Base-by-base conservation (phyloP, 495 filamentous ascomycete genomes). In the Penicillium paxilli region DNA sequence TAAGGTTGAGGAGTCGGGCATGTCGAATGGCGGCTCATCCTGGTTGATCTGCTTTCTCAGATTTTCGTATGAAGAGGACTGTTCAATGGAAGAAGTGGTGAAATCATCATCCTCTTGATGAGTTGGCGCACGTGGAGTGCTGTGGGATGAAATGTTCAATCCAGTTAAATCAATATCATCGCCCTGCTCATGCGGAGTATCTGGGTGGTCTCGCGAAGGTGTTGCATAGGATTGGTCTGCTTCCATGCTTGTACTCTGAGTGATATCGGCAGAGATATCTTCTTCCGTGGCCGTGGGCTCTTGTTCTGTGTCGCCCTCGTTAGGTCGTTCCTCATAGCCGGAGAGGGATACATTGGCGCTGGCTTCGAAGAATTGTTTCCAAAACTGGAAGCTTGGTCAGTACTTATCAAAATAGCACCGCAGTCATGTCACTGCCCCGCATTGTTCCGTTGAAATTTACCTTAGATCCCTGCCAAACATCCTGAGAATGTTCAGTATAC, bases 291-390 rank as follows among this genome's bases (percentile, higher is more conserved):
- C 68, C 12, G 76, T 77, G 21, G 80, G 75, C 25, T 83, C 80
- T 23, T 81, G 76, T 6, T 68, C 65, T 0, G 65, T 77, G 24
- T 70, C 67, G 21, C 72, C 72, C 19, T 82, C 83, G 25, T 72
- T 73, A 19, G 83, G 83, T 44, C 81, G 70, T 62, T 96, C 94
- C 70, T 96, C 92, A 68, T 98, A 96, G 45, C 92, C 91, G 10
- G 92, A 95, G n/a, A 98, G 83, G 2, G 91, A 94, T 21, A 98
- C 93, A 62, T 98, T 98, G 67, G 94, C 94, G 40, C 89, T 94
- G 49, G 93, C 90, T 74, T 98, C 94, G 74, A 98, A 98, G 82
- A 98, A 98, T 77, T 96, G 90, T 72, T 97, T 98, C 94, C 94
- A 98, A 73, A 97, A 98, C 90, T 95, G 61, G 12, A 47, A 2